Evolutionary conservation across 495 filamentous ascomycete species (phyloP).

Genomic region (Aspergillus wentii): DNA sequence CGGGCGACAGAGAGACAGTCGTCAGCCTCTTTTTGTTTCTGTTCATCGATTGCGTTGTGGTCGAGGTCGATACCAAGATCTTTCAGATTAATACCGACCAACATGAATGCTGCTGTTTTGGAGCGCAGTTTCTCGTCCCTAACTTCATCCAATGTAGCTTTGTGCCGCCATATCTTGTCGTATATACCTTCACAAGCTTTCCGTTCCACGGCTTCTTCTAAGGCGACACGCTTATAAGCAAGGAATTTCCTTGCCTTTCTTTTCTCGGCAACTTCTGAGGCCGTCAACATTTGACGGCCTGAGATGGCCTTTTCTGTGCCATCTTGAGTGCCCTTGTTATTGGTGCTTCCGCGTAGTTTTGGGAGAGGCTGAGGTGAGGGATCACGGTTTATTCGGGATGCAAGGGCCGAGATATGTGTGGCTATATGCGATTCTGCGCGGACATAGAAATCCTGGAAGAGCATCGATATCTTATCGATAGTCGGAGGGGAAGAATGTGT

Average conservation of each 20-base stretch:
- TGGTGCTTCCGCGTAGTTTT: slow-evolving; percentile 6
- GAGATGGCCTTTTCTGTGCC: slow-evolving; percentile 18
- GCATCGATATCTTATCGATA: slow-evolving; percentile 73
- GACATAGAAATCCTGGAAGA: slow-evolving; percentile 93
- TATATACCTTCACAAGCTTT: slow-evolving; percentile 85
- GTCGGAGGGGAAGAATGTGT: slow-evolving; percentile 79
- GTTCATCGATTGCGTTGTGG: slow-evolving; percentile 41
- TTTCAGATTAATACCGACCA: slow-evolving; percentile 83
- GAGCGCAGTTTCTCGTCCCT: slow-evolving; percentile 93
- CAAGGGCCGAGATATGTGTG: slow-evolving; percentile 80
- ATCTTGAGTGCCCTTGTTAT: slow-evolving; percentile 10
- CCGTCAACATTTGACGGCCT: slow-evolving; percentile 89
- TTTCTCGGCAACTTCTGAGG: slow-evolving; percentile 73
- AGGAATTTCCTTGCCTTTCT: slow-evolving; percentile 72
- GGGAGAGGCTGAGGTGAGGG: slow-evolving; percentile 46
- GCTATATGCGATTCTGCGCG: slow-evolving; percentile 77
- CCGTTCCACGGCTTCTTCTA: slow-evolving; percentile 92
- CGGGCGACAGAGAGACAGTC: slow-evolving; percentile 68
- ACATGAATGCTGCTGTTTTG: slow-evolving; percentile 81
- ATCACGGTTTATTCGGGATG: slow-evolving; percentile 66
- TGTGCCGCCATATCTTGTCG: slow-evolving; percentile 82
- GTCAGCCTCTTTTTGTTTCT: slow-evolving; percentile 67
- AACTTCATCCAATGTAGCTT: slow-evolving; percentile 88
- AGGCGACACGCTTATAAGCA: slow-evolving; percentile 64
- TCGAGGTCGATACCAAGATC: slow-evolving; percentile 81